Evolutionary conservation across 805 yeast species (phyloP), one percentile per base, ranked within the genome.

Genomic region (Blastobotrys americana): DNA sequence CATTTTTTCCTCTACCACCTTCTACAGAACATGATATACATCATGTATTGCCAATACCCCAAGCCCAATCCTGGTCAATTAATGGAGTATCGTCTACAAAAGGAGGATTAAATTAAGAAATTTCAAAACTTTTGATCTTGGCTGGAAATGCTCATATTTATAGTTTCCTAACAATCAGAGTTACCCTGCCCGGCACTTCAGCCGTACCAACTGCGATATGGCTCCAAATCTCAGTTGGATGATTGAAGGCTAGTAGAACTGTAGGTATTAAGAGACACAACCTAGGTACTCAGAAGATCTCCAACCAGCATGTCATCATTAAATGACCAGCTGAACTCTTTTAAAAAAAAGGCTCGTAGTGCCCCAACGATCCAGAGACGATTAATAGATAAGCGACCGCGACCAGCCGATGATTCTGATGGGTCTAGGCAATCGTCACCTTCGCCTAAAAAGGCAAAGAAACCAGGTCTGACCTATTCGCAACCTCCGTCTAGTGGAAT

Each of bases 301-400:
- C n/a, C n/a, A n/a, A 16, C 10, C 44, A 21, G n/a, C 45, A 59
- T 59, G 66, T 56, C 64, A 35, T 61, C 77, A 3, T 57, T 76
- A 33, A 63, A 74, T 46, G 80, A 75, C 48, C 78, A 81, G 64
- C 66, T 81, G 45, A 78, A 76, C 59, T 82, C 84, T 45, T 80
- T 81, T 69, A 76, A 73, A 57, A 77, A 69, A 57, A 73, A 76
- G 46, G 74, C 79, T 51, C 76, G 78, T 55, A 65, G 75, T 2
- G 78, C 82, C 3, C 77, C 83, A 0, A 48, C 53, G n/a, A 40
- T 59, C 20, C 50, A 48, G 42, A 50, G 50, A 42, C 55, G 54
- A 21, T 41, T 46, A 10, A 40, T 47, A 13, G 41, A 37, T 37
- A 27, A 39, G 10, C 39, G 41, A 17, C 19, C 35, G 37, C n/a